Base-by-base conservation (phyloP, 2,329 filamentous ascomycete genomes). In the Penicillium sp. region DNA sequence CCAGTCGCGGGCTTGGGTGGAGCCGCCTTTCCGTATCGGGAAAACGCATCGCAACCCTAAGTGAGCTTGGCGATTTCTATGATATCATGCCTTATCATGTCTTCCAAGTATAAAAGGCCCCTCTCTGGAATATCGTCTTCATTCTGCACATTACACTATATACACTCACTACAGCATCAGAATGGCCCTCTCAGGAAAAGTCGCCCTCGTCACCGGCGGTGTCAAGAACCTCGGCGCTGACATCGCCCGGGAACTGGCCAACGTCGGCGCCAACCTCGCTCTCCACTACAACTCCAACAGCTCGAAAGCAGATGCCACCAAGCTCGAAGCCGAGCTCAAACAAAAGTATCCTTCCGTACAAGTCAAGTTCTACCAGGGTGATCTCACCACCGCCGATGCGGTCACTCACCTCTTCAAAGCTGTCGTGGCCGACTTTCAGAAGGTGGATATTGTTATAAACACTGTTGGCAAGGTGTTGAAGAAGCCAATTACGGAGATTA, bases 391-490 rank as follows among this genome's bases (percentile, higher is more conserved):
- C 8, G 74, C 70, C 3, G 63, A 58, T 3, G 73, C 71, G 2
- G 74, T 79, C 18, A 65, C 72, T 18, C 62, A 68, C 23, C 68
- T 80, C n/a, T 78, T 79, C 62, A 63, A 72, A 40, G 62, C 66
- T 3, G 70, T 72, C 9, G 52, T 76, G 9, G 65, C 68, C 38
- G 72, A 78, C 56, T 75, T 79, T 60, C 75, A 74, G 9, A 67
- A 71, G 52, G 68, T 81, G 47, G 77, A 81, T 60, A 77, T 81
- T 56, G 72, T 80, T 3, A 68, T 81, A 61, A 81, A 81, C 65
- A 81, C 77, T 14, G 71, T 80, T 33, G 78, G 79, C 45, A 79
- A 78, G 67, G 76, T 77, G 30, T 64, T 78, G 46, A 78, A 78
- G 73, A 79, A 79, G 68, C 69, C 74, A 5, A 75, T 78, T 26